Evolutionary conservation across 352 stramenopile genomes (phyloP), one percentile per base, ranked within the genome.

Genomic region (Globisporangium spiculum): DNA sequence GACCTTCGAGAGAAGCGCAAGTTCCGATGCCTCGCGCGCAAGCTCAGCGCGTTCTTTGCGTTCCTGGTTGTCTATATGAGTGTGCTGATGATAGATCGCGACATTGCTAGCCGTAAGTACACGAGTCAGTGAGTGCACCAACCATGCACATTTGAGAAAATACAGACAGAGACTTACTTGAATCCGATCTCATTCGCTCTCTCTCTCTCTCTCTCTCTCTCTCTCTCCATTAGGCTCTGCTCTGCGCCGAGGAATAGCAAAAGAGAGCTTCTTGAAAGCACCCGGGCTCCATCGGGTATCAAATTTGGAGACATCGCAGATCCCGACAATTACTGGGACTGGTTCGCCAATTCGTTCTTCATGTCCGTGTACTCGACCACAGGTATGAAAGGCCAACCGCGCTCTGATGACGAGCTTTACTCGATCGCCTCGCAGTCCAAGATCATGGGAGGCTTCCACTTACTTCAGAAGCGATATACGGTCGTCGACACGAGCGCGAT

Each of bases 1-100:
- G 80, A 90, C 41, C 73, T 91, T 34, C 80, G 81, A 44, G 81
- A 90, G 48, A 89, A 91, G 62, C 81, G 83, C 59, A 83, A 88
- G 50, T 89, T 89, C 52, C 74, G 83, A 3, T 56, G 86, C 7
- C 71, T 90, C 4, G 83, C 81, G 12, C 72, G 83, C 55, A 90
- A 92, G 50, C 73, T 92, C 7, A 70, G 74, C 0, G 67, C 76
- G 8, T 92, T 90, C 52, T 78, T 92, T 26, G 79, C 75, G 1
- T 89, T 92, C 32, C 75, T 89, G 34, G 55, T 34, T 32, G 75
- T 90, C 64, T 92, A 92, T 68, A 71, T 88, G 34, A 62, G 71
- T 0, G 79, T 81, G 38, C 64, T 91, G 12, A 65, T 89, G 26
- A 67, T 91, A 30, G 79, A 91, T 58, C 78, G 83, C 55, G 86